Evolutionary conservation across 257 asterid genomes (phyloP).

Genomic region (Nicotiana tomentosiformis): DNA sequence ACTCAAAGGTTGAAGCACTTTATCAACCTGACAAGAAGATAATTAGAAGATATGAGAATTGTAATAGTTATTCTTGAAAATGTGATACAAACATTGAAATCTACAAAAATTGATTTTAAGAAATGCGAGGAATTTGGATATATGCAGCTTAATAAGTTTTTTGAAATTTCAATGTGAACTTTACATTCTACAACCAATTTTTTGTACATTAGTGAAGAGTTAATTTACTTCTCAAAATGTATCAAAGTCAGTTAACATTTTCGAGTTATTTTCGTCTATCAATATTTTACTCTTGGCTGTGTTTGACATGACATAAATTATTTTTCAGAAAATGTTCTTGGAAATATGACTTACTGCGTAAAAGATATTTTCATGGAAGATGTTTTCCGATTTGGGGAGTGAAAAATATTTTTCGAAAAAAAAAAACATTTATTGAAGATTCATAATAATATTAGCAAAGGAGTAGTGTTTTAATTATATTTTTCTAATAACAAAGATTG

Average conservation of each 20-base stretch:
- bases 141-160: background rate
- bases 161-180: too few species aligned
- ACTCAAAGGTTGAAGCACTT: conserved; percentile 76
- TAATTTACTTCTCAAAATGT: background rate
- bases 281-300: background rate
- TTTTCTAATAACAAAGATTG: too few species aligned
- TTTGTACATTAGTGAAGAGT: background rate
- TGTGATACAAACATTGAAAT: background rate
- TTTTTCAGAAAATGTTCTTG: background rate
- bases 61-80: too few species aligned
- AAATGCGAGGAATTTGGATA: background rate
- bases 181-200: background rate
- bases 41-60: background rate
- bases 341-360: background rate
- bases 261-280: background rate
- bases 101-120: background rate
- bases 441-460: background rate
- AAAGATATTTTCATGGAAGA: background rate
- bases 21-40: conserved; percentile 27
- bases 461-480: too few species aligned
- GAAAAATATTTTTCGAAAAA: background rate
- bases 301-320: background rate
- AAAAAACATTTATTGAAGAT: background rate
- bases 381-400: background rate
- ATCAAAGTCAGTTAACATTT: background rate